Evolutionary conservation across 116 monocot genomes (phyloP).

Genomic region (Phalaenopsis hybrid): DNA sequence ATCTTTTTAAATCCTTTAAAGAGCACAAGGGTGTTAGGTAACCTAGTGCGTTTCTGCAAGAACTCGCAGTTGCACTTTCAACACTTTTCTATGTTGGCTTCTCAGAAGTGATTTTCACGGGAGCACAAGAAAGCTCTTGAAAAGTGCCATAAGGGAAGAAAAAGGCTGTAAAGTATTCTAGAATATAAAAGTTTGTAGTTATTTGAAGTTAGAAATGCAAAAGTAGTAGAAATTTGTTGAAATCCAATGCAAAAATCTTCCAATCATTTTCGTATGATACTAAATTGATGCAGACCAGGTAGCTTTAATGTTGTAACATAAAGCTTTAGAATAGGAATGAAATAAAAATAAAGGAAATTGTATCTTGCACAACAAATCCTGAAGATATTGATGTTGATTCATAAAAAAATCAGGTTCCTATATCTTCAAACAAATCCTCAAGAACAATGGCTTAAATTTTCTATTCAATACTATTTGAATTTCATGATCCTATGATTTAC

Average conservation of each 20-base stretch:
- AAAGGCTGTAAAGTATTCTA: no score
- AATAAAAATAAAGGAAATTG: not conserved
- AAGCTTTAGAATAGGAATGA: not conserved
- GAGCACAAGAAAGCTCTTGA: no score
- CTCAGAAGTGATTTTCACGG: no score
- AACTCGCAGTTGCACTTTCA: no score
- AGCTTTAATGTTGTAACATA: not conserved
- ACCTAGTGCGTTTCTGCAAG: no score
- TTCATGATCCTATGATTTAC: not conserved
- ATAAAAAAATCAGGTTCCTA: no score
- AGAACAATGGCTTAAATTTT: not conserved
- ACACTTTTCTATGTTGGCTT: no score
- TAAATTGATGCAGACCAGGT: not conserved
- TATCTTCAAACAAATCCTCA: not conserved
- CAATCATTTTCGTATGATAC: not conserved
- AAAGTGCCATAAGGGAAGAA: no score
- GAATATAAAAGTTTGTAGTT: not conserved
- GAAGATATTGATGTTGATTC: not conserved
- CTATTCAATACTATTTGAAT: not conserved
- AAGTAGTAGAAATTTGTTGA: not conserved
- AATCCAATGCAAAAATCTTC: not conserved
- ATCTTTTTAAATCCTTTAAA: no score
- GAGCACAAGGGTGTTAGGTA: no score
- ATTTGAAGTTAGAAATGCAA: not conserved
- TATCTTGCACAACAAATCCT: not conserved